Conservation (phyloP, 495 filamentous ascomycete species). For the Thozetella sp. region DNA sequence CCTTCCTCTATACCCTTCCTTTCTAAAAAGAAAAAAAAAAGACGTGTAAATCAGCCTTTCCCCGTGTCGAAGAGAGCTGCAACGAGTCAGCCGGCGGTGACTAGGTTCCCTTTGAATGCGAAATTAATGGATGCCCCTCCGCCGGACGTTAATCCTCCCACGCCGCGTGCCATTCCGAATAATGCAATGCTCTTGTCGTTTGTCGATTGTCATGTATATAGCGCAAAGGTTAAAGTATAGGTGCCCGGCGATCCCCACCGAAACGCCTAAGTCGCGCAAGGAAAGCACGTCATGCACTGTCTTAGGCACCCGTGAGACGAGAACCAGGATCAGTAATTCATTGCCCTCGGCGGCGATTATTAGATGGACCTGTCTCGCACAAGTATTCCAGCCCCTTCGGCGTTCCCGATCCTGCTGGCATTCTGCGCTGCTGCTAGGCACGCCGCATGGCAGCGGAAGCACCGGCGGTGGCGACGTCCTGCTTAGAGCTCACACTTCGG, state of each 20-base stretch:
- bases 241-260: neutral
- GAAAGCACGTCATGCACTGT: too few relatives aligned
- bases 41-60: neutral
- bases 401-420: neutral
- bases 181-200: neutral
- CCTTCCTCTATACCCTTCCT: neutral
- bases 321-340: neutral
- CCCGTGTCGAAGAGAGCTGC: neutral
- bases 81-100: neutral
- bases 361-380: neutral
- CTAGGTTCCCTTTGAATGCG: too few relatives aligned
- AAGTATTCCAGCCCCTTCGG: neutral
- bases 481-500: constrained; percentile 48
- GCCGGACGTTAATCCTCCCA: too few relatives aligned
- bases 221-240: too few relatives aligned
- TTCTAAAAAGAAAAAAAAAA: neutral
- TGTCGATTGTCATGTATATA: too few relatives aligned
- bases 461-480: constrained; percentile 52
- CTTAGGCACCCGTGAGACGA: too few relatives aligned
- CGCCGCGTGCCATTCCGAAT: neutral
- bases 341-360: neutral
- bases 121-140: too few relatives aligned
- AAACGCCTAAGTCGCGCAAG: neutral
- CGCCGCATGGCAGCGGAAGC: constrained; percentile 57
- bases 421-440: constrained; percentile 24